Evolutionary conservation across 305 asterid genomes (phyloP).

Genomic region (Fraxinus nigra): DNA sequence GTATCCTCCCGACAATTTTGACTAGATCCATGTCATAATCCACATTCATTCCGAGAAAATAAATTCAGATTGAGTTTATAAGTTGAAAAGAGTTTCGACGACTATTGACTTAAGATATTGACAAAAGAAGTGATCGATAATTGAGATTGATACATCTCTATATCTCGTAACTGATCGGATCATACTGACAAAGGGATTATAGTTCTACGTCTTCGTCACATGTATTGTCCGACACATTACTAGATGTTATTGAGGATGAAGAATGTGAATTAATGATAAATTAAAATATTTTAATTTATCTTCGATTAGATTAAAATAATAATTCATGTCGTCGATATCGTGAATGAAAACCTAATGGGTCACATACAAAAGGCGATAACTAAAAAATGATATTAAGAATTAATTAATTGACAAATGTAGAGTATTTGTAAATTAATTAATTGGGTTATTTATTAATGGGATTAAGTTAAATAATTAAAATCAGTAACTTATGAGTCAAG

Average conservation of each 20-base stretch:
- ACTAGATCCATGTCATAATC: neutral
- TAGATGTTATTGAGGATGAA: neutral
- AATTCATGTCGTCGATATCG: no score
- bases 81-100: neutral
- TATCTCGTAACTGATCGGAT: neutral
- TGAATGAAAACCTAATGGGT: no score
- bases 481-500: neutral
- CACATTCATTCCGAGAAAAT: neutral
- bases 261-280: no score
- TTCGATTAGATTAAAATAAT: no score
- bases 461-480: no score
- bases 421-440: no score
- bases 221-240: neutral
- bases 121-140: no score
- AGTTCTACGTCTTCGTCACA: neutral
- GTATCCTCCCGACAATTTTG: neutral
- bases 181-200: neutral
- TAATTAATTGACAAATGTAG: neutral
- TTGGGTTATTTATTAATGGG: no score
- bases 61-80: neutral
- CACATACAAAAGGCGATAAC: neutral
- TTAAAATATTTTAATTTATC: no score
- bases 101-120: neutral
- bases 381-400: no score
- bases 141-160: neutral